Percentiles rank a stretch among this genome's conserved stretches.
Evolutionary conservation across 805 yeast species (phyloP).

Genomic region (Wickerhamomyces mucosus): DNA sequence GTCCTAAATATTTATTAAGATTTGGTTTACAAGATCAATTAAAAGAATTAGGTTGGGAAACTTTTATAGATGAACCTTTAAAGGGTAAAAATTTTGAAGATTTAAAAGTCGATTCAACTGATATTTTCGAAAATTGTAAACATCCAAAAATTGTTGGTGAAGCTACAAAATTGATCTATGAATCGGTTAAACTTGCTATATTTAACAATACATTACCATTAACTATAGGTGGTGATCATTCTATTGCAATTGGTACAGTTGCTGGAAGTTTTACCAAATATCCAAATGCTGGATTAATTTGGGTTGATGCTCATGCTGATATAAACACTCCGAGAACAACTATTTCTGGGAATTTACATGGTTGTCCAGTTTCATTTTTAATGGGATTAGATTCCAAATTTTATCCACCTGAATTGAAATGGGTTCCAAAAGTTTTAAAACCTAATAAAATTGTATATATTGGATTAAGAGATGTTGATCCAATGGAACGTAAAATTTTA

Average conservation of each 20-base stretch:
- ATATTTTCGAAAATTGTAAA: constrained; percentile 49
- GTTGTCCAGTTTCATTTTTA: constrained; percentile 90
- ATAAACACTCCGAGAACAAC: constrained; percentile 83
- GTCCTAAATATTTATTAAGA: constrained; percentile 74
- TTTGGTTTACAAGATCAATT: constrained; percentile 62
- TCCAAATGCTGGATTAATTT: constrained; percentile 83
- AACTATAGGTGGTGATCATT: constrained; percentile 94
- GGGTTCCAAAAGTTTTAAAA: constrained; percentile 69
- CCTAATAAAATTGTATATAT: constrained; percentile 77
- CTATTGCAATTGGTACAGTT: constrained; percentile 90
- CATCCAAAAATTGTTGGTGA: constrained; percentile 72
- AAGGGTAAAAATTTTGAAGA: constrained; percentile 34
- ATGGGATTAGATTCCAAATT: constrained; percentile 66
- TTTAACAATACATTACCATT: constrained; percentile 50
- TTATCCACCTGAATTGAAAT: constrained; percentile 65
- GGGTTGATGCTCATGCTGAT: constrained; percentile 99
- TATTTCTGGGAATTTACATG: constrained; percentile 86
- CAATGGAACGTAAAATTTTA: constrained; percentile 70
- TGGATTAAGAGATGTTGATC: constrained; percentile 90
- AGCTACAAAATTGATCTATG: constrained; percentile 54
- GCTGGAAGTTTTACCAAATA: constrained; percentile 68
- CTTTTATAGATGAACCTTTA: constrained; percentile 44
- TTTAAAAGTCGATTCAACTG: constrained; percentile 33
- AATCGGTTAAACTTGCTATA: constrained; percentile 46
- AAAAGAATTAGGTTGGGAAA: constrained; percentile 63